Conservation (phyloP, 164 flowering plant species). For the Sedum album region DNA sequence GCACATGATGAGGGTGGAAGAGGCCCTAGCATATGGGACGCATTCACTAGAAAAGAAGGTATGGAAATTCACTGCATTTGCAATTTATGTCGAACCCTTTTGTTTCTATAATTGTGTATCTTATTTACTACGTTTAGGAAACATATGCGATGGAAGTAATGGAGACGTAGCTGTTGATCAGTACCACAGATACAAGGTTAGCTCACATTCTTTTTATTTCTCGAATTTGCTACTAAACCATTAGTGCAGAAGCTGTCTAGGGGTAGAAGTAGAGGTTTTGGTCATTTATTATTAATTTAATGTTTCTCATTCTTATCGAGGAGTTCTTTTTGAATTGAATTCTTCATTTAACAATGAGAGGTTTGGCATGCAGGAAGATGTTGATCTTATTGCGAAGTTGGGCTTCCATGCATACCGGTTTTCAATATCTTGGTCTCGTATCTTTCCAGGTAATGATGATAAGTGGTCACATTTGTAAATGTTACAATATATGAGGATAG, state of each 20-base stretch:
- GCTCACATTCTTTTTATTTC: no score
- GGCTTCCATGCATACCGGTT: conserved; percentile 87
- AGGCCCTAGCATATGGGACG: conserved; percentile 88
- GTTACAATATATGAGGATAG: neutral
- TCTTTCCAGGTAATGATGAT: conserved; percentile 59
- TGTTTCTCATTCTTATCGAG: no score
- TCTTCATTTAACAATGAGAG: neutral
- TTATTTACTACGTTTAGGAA: conserved; percentile 32
- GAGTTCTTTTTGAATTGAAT: neutral
- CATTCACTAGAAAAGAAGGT: conserved; percentile 52
- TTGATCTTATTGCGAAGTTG: conserved; percentile 66
- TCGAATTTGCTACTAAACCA: no score
- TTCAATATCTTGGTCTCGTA: conserved; percentile 93
- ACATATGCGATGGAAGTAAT: conserved; percentile 62
- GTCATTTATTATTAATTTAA: no score
- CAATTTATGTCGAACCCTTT: no score
- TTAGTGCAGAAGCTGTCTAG: no score
- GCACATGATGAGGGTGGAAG: conserved; percentile 59
- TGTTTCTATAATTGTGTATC: no score
- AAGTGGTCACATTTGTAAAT: conserved; percentile 6
- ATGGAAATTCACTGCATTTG: no score
- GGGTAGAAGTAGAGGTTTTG: no score
- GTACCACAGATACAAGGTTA: conserved; percentile 74
- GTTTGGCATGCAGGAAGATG: conserved; percentile 58
- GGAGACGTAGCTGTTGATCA: conserved; percentile 85